Evolutionary conservation across 352 stramenopile species (phyloP).

Genomic region (Blastocystis sp.): DNA sequence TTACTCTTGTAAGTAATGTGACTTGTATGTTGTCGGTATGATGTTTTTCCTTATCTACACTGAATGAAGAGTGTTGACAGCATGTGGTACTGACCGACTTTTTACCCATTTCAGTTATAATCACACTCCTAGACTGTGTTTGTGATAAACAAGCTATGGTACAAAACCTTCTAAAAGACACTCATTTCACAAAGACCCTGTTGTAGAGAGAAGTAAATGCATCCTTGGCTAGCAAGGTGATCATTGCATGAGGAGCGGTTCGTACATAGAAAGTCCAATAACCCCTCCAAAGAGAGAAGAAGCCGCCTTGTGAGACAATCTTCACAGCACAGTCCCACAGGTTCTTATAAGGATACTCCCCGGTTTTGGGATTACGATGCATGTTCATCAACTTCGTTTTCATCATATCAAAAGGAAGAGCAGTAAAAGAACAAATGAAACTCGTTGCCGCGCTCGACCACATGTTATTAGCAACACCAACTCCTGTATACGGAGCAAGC

Average conservation of each 20-base stretch:
- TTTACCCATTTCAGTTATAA: not conserved
- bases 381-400: slow-evolving; percentile 97
- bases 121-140: not conserved
- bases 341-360: slow-evolving; percentile 87
- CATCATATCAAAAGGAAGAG: slow-evolving; percentile 95
- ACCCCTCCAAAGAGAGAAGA: slow-evolving; percentile 90
- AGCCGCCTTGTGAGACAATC: slow-evolving; percentile 89
- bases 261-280: slow-evolving; percentile 96
- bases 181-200: slow-evolving; percentile 45
- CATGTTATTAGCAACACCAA: slow-evolving; percentile 50
- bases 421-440: slow-evolving; percentile 94
- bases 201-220: slow-evolving; percentile 64
- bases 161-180: not conserved
- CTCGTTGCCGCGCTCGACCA: slow-evolving; percentile 83
- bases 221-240: slow-evolving; percentile 95
- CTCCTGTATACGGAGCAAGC: slow-evolving; percentile 40
- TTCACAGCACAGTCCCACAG: slow-evolving; percentile 88
- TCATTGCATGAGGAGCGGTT: slow-evolving; percentile 97
- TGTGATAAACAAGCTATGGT: not conserved
- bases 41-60: slow-evolving; percentile 24
- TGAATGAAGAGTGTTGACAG: not conserved
- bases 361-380: slow-evolving; percentile 83
- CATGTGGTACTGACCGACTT: not conserved
- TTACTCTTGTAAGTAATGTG: not conserved
- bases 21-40: not conserved